These are phyloP conservation scores for Diaporthe sp. DNA, from an alignment of 2,329 filamentous ascomycete genomes.

Conservation along the genomic window DNA sequence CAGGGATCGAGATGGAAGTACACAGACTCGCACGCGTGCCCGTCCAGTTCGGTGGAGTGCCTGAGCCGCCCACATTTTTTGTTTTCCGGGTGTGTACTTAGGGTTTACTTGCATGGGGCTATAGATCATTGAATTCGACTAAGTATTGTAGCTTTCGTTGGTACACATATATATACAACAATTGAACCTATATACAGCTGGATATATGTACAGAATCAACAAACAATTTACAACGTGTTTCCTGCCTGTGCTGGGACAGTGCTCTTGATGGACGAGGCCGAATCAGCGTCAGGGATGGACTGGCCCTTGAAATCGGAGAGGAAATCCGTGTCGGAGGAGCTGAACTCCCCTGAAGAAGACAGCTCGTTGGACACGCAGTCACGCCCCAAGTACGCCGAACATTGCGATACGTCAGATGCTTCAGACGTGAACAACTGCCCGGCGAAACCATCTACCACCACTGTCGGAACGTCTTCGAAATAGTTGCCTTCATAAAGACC, in stretches of 20 bases:
- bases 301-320: background rate
- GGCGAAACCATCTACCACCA: slow-evolving; percentile 51
- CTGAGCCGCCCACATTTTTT: background rate
- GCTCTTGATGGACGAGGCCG: background rate
- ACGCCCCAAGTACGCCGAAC: slow-evolving; percentile 15
- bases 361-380: slow-evolving; percentile 24
- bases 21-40: no score
- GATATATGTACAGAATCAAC: background rate
- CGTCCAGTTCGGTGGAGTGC: background rate
- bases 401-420: slow-evolving; percentile 2
- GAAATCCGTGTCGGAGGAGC: background rate
- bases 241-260: background rate
- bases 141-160: background rate
- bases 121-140: no score
- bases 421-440: slow-evolving; percentile 43
- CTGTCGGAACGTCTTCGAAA: slow-evolving; percentile 66
- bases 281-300: background rate
- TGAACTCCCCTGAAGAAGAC: background rate
- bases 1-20: background rate
- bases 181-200: background rate
- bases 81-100: background rate
- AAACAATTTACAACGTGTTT: background rate
- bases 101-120: background rate
- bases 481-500: slow-evolving; percentile 70
- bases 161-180: background rate